Conservation (phyloP, 257 asterid genomes). For the Misopates orontium region DNA sequence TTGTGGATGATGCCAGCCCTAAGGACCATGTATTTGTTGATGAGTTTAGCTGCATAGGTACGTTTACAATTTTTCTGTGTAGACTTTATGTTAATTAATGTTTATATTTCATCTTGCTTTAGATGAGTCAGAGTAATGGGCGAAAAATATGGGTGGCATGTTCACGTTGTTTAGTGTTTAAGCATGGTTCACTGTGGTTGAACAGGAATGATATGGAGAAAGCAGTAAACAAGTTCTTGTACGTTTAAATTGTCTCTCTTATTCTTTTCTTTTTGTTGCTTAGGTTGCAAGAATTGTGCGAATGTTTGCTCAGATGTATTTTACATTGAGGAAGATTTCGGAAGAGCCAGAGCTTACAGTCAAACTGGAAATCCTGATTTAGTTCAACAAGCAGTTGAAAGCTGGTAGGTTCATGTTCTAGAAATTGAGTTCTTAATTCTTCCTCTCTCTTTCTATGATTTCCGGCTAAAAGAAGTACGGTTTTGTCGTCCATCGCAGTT, state of each 20-base stretch:
- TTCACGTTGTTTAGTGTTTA: neutral
- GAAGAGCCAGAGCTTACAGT: slow-evolving; percentile 91
- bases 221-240: neutral
- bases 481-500: too few relatives aligned
- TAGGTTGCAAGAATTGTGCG: slow-evolving; percentile 97
- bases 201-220: neutral
- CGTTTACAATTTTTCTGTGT: neutral
- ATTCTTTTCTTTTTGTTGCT: neutral
- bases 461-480: too few relatives aligned
- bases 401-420: slow-evolving; percentile 61
- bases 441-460: slow-evolving; percentile 3
- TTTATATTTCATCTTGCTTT: too few relatives aligned
- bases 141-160: too few relatives aligned
- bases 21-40: slow-evolving; percentile 91
- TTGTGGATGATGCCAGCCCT: slow-evolving; percentile 68
- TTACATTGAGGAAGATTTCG: slow-evolving; percentile 91
- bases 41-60: slow-evolving; percentile 99
- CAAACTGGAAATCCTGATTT: slow-evolving; percentile 67
- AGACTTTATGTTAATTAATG: slow-evolving; percentile 14
- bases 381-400: slow-evolving; percentile 86
- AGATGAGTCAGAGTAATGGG: too few relatives aligned
- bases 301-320: slow-evolving; percentile 79
- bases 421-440: neutral
- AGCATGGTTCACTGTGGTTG: too few relatives aligned
- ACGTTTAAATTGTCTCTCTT: neutral